Evolutionary conservation across 2,329 filamentous ascomycete genomes (phyloP).

Genomic region (Talaromyces funiculosus): DNA sequence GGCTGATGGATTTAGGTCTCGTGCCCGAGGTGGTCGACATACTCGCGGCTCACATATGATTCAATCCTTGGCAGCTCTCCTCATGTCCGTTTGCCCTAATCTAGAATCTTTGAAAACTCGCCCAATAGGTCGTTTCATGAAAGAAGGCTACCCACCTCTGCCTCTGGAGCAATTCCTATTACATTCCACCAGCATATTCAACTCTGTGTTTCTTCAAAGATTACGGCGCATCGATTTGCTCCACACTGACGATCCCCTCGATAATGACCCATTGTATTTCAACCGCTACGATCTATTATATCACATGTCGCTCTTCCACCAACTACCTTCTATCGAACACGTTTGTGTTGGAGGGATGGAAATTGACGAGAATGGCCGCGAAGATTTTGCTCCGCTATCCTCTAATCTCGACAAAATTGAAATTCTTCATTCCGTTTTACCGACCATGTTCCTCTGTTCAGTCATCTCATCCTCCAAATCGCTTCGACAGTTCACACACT

Average conservation of each 20-base stretch:
- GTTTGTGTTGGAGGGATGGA: constrained; percentile 13
- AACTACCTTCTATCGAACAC: constrained; percentile 10
- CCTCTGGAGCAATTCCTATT: constrained; percentile 12
- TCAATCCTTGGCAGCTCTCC: constrained; percentile 10
- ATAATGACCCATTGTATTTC: constrained; percentile 12
- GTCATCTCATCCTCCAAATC: constrained; percentile 10
- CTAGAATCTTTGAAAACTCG: constrained; percentile 12
- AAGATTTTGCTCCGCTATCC: constrained; percentile 11
- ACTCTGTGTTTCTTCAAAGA: constrained; percentile 1
- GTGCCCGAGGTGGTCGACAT: constrained; percentile 12
- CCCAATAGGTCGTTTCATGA: constrained; percentile 11
- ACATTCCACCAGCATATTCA: neutral
- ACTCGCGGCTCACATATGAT: constrained; percentile 14
- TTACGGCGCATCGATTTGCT: constrained; percentile 12
- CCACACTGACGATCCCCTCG: constrained; percentile 12
- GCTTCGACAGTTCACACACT: constrained; percentile 11
- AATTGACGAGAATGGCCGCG: constrained; percentile 12
- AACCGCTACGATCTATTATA: constrained; percentile 14
- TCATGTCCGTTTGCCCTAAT: constrained; percentile 12
- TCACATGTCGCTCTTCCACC: constrained; percentile 13
- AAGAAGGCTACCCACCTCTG: constrained; percentile 5
- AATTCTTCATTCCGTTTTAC: constrained; percentile 11
- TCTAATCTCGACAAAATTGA: constrained; percentile 11
- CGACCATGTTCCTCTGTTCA: constrained; percentile 14
- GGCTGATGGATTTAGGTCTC: constrained; percentile 1